Conservation (phyloP, 192 early-diverging fungal species). For the Haplosporangium gracile region DNA sequence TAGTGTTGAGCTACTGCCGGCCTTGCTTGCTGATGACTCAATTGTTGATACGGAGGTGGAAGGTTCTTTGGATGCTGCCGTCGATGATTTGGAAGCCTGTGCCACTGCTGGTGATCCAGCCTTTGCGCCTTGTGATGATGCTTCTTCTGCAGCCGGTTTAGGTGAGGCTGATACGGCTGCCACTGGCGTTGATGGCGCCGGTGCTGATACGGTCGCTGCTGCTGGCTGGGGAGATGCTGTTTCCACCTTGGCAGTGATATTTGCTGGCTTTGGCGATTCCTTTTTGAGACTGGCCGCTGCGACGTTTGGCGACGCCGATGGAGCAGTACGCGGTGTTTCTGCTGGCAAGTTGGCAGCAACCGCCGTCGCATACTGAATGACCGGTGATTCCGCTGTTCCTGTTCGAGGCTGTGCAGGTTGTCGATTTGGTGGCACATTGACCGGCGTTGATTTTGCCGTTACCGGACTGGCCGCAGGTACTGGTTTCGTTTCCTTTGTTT, state of each 20-base stretch:
- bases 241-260: conserved; percentile 35
- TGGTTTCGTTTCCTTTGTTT: conserved; percentile 57
- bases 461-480: conserved; percentile 16
- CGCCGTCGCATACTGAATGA: conserved; percentile 46
- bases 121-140: background rate
- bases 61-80: conserved; percentile 78
- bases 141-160: conserved; percentile 19
- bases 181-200: background rate
- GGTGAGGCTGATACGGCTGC: conserved; percentile 12
- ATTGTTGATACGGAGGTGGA: background rate
- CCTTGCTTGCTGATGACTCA: background rate
- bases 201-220: background rate
- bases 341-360: conserved; percentile 53
- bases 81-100: background rate
- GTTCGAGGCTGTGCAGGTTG: conserved; percentile 42
- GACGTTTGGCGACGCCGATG: conserved; percentile 38
- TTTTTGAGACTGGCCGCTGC: conserved; percentile 37
- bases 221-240: conserved; percentile 49
- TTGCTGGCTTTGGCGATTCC: conserved; percentile 11
- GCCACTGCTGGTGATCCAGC: background rate
- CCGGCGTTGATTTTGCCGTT: conserved; percentile 14
- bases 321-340: conserved; percentile 34
- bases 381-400: conserved; percentile 31
- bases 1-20: conserved; percentile 88
- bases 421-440: conserved; percentile 25